Conservation (phyloP, 805 yeast genomes). For the Kluyveromyces dobzhanskii region DNA sequence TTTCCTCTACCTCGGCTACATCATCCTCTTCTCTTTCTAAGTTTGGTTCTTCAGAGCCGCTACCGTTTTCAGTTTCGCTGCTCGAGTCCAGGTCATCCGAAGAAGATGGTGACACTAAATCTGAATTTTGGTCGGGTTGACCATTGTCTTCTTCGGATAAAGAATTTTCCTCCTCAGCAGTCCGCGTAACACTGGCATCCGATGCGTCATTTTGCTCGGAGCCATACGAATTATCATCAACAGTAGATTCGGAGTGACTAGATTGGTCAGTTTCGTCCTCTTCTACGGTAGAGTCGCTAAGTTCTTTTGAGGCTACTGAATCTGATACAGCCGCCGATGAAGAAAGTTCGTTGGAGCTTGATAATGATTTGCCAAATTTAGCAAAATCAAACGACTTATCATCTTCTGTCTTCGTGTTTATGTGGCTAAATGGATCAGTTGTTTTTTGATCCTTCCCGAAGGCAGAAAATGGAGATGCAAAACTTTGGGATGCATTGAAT, state of each 20-base stretch:
- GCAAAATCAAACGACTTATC: not conserved
- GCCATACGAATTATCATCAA: too few relatives aligned
- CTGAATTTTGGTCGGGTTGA: too few relatives aligned
- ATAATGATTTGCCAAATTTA: not conserved
- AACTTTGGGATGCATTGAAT: too few relatives aligned
- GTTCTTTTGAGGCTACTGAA: not conserved
- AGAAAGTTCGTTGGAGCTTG: not conserved
- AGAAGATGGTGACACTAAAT: too few relatives aligned
- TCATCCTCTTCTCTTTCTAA: not conserved
- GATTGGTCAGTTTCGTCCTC: not conserved
- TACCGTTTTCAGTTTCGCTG: not conserved
- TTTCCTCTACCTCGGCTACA: not conserved
- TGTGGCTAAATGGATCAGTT: not conserved
- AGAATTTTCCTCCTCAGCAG: too few relatives aligned
- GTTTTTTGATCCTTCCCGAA: too few relatives aligned
- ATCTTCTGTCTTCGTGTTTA: not conserved
- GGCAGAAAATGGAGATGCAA: too few relatives aligned
- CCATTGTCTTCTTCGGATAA: too few relatives aligned
- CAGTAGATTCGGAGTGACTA: too few relatives aligned
- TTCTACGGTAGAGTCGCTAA: conserved; percentile 4
- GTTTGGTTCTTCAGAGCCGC: not conserved
- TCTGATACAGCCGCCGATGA: not conserved
- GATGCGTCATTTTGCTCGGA: not conserved
- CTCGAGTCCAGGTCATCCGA: too few relatives aligned
- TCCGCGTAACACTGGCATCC: not conserved